These are phyloP conservation scores for Drechmeria coniospora DNA, from an alignment of 2,329 filamentous ascomycete species.

Conservation along the genomic window DNA sequence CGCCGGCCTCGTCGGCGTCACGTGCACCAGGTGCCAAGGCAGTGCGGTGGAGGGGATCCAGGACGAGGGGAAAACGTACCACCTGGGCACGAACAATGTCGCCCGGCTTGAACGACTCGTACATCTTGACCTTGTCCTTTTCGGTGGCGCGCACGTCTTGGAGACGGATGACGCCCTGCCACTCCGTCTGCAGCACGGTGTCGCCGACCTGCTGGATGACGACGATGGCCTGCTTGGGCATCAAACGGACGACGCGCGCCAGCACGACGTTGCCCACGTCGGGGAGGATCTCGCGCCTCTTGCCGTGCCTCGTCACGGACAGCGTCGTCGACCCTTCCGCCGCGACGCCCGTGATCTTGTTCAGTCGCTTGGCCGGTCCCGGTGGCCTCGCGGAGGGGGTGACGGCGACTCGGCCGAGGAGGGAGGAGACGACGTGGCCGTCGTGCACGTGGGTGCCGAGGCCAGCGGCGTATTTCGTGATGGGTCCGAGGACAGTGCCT, in stretches of 20 bases:
- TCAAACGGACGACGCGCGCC: conserved; percentile 71
- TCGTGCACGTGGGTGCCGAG: conserved; percentile 73
- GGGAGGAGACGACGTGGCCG: conserved; percentile 62
- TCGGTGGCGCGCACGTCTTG: conserved; percentile 93
- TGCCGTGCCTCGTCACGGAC: conserved; percentile 34
- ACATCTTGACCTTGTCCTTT: conserved; percentile 85
- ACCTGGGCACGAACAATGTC: conserved; percentile 82
- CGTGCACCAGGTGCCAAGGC: not conserved
- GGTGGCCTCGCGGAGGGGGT: conserved; percentile 29
- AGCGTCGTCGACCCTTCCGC: conserved; percentile 33
- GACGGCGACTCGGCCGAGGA: conserved; percentile 56
- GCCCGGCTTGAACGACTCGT: conserved; percentile 81
- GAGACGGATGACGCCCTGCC: conserved; percentile 69
- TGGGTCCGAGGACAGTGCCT: conserved; percentile 62
- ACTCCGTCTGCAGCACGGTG: conserved; percentile 59
- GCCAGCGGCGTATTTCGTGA: conserved; percentile 53
- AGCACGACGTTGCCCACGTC: conserved; percentile 69
- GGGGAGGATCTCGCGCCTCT: conserved; percentile 59
- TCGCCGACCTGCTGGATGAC: conserved; percentile 72
- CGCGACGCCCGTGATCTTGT: conserved; percentile 34
- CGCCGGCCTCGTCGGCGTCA: no score
- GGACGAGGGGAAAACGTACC: conserved; percentile 33
- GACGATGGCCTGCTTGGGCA: conserved; percentile 70
- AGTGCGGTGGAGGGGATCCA: not conserved
- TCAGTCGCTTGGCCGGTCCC: conserved; percentile 42